Base-by-base conservation (phyloP, 495 filamentous ascomycete species). In the Ascobolus immersus region DNA sequence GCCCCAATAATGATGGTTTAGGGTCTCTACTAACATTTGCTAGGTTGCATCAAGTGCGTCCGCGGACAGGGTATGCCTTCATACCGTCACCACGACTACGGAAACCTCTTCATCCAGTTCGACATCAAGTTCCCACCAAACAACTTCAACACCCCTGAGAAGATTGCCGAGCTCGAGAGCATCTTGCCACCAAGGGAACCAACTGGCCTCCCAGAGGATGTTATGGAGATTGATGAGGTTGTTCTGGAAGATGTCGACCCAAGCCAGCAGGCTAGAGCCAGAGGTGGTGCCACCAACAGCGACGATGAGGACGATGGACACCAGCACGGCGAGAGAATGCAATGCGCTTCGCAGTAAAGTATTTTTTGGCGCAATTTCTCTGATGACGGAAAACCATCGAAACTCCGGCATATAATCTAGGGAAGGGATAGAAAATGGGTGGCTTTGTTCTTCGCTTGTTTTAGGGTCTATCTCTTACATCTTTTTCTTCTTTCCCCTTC, bases 1-100 rank as follows among this genome's bases (percentile, higher is more conserved):
- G 29, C 8, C 17, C 17, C 17, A 19, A n/a, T n/a, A n/a, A n/a
- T 10, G 18, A 14, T 25, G 12, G 7, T 31, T 33, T 4, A 18
- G 36, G 14, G 35, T 18, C 25, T 12, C 4, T 39, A 21, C 25
- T 38, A 39, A 35, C 33, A 26, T 13, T 37, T 8, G 10, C 22
- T 37, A 94, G 86, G 76, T 44, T 57, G 72, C 26, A 69, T 94
- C 45, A 99, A 93, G 64, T 73, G 90, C 54, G 77, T 99, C 47
- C 75, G 75, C 41, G 82, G 81, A 34, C 89, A 99, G 55, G 86
- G 86, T 58, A 99, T 99, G 86, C 86, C 86, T 23, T 91, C 89
- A 0, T 75, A 68, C 56, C 73, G 89, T 39, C 89, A 94, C 54
- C 89, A 99, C 56, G 77, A 92, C 56, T 72, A 65, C 51, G 86